Percentiles rank a stretch among this genome's conserved stretches.
phyloP scores from a whole-genome alignment of 768 basidiomycete genomes.

The Arthromyces matolae region DNA sequence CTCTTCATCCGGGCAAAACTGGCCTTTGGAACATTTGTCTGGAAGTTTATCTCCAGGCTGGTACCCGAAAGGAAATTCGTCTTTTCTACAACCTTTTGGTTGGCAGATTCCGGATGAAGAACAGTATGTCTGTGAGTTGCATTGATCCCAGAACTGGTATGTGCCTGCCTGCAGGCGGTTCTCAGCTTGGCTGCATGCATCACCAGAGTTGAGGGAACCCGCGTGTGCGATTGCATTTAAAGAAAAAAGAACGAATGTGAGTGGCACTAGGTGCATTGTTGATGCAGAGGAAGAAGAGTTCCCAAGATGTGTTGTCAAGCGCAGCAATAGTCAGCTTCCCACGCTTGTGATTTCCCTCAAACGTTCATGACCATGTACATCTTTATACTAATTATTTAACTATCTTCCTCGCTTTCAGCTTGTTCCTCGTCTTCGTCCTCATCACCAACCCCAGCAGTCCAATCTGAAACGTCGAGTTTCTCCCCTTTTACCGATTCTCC shows the following conservation, averaged over 20 bases:
- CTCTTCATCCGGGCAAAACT: conserved; percentile 86
- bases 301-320: no score
- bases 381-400: no score
- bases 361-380: no score
- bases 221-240: conserved; percentile 38
- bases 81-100: conserved; percentile 66
- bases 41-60: conserved; percentile 43
- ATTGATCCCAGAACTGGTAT: conserved; percentile 78
- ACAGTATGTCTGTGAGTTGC: conserved; percentile 70
- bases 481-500: conserved; percentile 28
- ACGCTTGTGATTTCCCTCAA: no score
- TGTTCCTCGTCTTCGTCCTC: conserved; percentile 2
- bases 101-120: conserved; percentile 51
- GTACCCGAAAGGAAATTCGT: conserved; percentile 78
- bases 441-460: conserved; percentile 16
- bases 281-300: not conserved
- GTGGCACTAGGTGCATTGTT: conserved; percentile 27
- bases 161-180: conserved; percentile 72
- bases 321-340: no score
- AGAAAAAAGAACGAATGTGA: conserved; percentile 55
- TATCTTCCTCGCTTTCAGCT: conserved; percentile 3
- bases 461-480: conserved; percentile 21
- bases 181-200: conserved; percentile 48
- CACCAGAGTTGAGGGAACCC: conserved; percentile 42
- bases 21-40: conserved; percentile 51